Conservation (phyloP, 768 basidiomycete genomes). For the Suillus discolor region DNA sequence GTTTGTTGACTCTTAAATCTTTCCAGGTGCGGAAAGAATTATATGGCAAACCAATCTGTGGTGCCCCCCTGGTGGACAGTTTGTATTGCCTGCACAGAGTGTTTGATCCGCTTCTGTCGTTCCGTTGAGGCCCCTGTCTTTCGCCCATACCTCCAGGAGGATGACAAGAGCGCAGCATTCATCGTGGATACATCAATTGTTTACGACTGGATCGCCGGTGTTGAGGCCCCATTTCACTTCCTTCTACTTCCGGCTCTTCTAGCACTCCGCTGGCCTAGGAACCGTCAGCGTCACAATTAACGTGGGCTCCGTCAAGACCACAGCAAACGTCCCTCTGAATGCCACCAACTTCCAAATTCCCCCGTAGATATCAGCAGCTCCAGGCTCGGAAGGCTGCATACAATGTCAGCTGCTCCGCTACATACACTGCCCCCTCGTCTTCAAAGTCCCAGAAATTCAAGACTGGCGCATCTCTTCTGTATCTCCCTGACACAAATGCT, state of each 20-base stretch:
- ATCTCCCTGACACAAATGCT: too few species aligned
- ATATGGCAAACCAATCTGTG: conserved; percentile 40
- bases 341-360: conserved; percentile 36
- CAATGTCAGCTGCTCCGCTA: conserved; percentile 38
- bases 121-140: conserved; percentile 50
- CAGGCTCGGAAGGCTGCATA: conserved; percentile 32
- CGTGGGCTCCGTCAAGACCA: conserved; percentile 26
- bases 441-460: too few species aligned
- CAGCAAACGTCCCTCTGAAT: conserved; percentile 40
- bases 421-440: conserved; percentile 16
- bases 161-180: conserved; percentile 29
- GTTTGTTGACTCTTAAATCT: not conserved
- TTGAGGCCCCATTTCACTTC: conserved; percentile 33
- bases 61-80: conserved; percentile 50
- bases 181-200: conserved; percentile 44
- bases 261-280: conserved; percentile 12
- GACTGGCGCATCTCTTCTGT: too few species aligned
- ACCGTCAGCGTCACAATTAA: conserved; percentile 32
- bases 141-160: conserved; percentile 49
- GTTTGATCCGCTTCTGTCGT: conserved; percentile 41
- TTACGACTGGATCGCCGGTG: conserved; percentile 35
- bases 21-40: conserved; percentile 56
- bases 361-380: conserved; percentile 35
- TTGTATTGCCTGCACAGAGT: conserved; percentile 38
- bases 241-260: conserved; percentile 1